Conservation (phyloP, 805 yeast genomes). For the Metschnikowia hibisci region DNA sequence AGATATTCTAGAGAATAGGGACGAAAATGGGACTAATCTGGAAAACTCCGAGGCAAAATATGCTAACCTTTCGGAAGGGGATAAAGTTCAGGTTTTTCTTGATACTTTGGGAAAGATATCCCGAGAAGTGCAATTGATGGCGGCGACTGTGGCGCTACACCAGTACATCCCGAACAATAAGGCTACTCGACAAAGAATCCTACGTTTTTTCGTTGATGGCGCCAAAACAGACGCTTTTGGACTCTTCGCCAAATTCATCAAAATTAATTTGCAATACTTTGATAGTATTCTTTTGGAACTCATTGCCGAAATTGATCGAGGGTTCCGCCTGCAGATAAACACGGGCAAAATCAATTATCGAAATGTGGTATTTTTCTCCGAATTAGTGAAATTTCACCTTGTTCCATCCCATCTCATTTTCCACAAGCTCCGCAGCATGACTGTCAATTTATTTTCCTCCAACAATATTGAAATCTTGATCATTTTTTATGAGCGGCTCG, state of each 20-base stretch:
- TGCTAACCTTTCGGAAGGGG: conserved; percentile 28
- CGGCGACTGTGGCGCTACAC: conserved; percentile 48
- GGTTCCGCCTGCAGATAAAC: conserved; percentile 55
- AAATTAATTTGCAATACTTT: conserved; percentile 49
- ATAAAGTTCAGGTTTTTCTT: conserved; percentile 42
- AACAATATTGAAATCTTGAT: conserved; percentile 66
- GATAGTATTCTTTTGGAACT: conserved; percentile 51
- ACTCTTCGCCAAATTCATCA: conserved; percentile 63
- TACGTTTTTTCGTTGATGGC: conserved; percentile 49
- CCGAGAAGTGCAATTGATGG: conserved; percentile 49
- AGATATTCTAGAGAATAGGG: conserved; percentile 23
- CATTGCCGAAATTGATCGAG: conserved; percentile 51
- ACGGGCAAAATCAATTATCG: conserved; percentile 52
- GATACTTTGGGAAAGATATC: conserved; percentile 39
- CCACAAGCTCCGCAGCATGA: conserved; percentile 64
- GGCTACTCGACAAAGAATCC: conserved; percentile 62
- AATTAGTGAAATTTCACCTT: conserved; percentile 70
- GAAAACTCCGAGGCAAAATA: conserved; percentile 2
- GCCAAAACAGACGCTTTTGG: conserved; percentile 43
- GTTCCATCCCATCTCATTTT: conserved; percentile 68
- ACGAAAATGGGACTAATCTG: conserved; percentile 11
- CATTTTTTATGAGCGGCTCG: conserved; percentile 70
- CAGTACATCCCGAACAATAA: conserved; percentile 55
- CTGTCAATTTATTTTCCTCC: conserved; percentile 46
- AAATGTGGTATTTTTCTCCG: conserved; percentile 62